These are phyloP conservation scores for Trifolium subterraneum DNA, from an alignment of 306 rosid species.

Conservation along the genomic window DNA sequence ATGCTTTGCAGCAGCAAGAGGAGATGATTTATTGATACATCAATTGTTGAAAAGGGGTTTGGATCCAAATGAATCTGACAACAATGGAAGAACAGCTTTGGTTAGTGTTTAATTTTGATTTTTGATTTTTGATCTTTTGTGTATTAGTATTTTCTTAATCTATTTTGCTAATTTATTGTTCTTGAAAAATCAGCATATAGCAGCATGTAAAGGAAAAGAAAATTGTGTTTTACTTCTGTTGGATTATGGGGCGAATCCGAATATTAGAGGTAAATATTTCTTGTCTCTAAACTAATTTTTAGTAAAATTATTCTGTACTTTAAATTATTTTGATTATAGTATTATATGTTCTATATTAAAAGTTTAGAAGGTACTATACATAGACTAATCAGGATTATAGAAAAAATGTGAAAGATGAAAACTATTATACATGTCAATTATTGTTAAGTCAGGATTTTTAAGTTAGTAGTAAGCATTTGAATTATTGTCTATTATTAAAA, in stretches of 20 bases:
- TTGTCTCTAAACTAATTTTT: neutral
- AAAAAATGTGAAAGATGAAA: constrained; percentile 12
- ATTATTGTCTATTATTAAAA: neutral
- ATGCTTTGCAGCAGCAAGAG: constrained; percentile 79
- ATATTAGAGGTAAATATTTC: constrained; percentile 68
- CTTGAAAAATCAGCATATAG: constrained; percentile 70
- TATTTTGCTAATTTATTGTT: neutral
- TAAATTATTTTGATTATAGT: constrained; percentile 1
- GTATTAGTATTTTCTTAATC: neutral
- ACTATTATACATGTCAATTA: constrained; percentile 14
- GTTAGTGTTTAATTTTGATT: constrained; percentile 49
- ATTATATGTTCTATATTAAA: neutral
- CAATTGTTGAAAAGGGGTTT: constrained; percentile 74
- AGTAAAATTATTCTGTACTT: neutral
- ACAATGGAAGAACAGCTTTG: constrained; percentile 80
- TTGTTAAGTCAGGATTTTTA: neutral
- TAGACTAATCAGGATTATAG: neutral
- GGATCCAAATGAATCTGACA: constrained; percentile 84
- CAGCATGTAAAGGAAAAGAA: constrained; percentile 73
- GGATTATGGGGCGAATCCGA: constrained; percentile 76
- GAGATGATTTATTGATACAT: constrained; percentile 80
- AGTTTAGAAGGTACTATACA: neutral
- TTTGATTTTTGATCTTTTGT: neutral
- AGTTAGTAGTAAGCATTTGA: constrained; percentile 12
- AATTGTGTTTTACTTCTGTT: constrained; percentile 73